Evolutionary conservation across 2,329 filamentous ascomycete species (phyloP), one percentile per base, ranked within the genome.

Genomic region (Macroventuria anomochaeta): DNA sequence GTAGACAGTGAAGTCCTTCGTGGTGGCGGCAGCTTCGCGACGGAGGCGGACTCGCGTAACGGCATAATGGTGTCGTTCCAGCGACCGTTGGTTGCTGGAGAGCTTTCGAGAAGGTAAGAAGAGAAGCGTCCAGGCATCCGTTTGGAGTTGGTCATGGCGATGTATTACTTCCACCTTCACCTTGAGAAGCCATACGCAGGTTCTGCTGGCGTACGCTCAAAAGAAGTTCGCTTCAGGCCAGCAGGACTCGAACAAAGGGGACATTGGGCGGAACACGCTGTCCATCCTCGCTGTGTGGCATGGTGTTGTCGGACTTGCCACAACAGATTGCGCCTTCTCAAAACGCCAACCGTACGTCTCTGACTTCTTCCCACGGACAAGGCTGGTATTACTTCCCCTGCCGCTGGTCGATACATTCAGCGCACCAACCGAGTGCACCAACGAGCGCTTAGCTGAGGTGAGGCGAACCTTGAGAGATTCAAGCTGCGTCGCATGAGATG

Each of bases 261-360:
- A 53, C 44, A 33, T 42, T 2, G 50, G 50, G 11, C 47, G 56
- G 7, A 58, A 50, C 7, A 53, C 41, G 15, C 56, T 56, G 37
- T 59, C 57, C 11, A 42, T 52, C 15, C 49, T 54, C 20, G 37
- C 28, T 7, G 29, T 32, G 3, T 44, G 28, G 3, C 21, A 42
- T 4, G 17, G 5, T 10, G 25, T 15, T 10, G 21, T 43, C 2
- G 33, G 37, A 6, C 42, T 37, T 15, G 23, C 36, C 20, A 7
- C 7, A 1, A 7, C 13, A 17, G 49, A 18, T 10, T 20, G 15
- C 18, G 13, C 50, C 32, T 55, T 49, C 3, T 57, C 58, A 43
- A 66, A 63, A 1, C 33, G 32, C 65, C 65, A 68, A 20, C 48
- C 39, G 41, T 63, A 56, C 10, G 55, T 58, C 28, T 65, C 65